Percentiles rank a stretch among this genome's conserved stretches.
phyloP scores from a whole-genome alignment of 805 yeast species.

The Zygotorulaspora danielsina region DNA sequence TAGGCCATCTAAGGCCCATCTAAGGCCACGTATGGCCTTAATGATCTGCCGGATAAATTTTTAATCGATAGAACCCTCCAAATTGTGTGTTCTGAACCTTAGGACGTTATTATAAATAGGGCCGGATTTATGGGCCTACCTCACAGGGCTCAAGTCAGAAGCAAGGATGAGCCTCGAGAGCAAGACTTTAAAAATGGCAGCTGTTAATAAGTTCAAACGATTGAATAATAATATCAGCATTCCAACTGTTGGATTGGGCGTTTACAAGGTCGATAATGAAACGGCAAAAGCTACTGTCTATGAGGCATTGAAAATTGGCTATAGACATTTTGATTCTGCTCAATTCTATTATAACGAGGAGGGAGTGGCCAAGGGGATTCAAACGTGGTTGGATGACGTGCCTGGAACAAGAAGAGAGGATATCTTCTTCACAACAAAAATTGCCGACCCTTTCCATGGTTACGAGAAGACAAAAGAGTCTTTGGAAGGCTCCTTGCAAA shows the following conservation, averaged over 20 bases:
- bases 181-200: not conserved
- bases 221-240: constrained; percentile 54
- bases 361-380: constrained; percentile 54
- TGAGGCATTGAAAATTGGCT: constrained; percentile 78
- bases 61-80: too few relatives aligned
- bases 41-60: too few relatives aligned
- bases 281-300: constrained; percentile 62
- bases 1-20: too few relatives aligned
- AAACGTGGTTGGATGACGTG: constrained; percentile 41
- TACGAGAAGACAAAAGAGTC: constrained; percentile 64
- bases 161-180: too few relatives aligned
- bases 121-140: too few relatives aligned
- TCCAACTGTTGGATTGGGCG: constrained; percentile 71
- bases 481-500: constrained; percentile 47
- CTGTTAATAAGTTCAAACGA: not conserved
- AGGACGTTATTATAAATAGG: too few relatives aligned
- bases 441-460: constrained; percentile 74
- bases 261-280: constrained; percentile 63
- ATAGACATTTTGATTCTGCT: constrained; percentile 73
- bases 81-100: too few relatives aligned
- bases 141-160: too few relatives aligned
- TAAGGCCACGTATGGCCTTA: too few relatives aligned
- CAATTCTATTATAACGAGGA: constrained; percentile 58
- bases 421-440: constrained; percentile 66
- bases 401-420: constrained; percentile 44